Evolutionary conservation across 2,329 filamentous ascomycete species (phyloP).

Genomic region (Scedosporium apiospermum): DNA sequence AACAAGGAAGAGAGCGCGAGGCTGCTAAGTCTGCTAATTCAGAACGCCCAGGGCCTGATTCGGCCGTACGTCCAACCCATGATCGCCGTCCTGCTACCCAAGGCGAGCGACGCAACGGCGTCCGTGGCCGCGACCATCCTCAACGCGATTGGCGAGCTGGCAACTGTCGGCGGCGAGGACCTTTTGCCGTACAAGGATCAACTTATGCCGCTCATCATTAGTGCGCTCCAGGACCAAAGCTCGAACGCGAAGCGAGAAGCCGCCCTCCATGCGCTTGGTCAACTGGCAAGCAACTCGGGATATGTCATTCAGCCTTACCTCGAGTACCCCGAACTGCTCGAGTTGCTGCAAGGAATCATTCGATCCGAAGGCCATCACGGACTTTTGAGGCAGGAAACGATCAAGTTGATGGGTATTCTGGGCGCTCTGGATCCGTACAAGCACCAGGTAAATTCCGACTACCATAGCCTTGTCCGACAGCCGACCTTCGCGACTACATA

Average conservation of each 20-base stretch:
- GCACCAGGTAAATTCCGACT: constrained; percentile 51
- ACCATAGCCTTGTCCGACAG: background rate
- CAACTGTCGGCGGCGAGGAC: constrained; percentile 85
- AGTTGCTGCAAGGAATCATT: constrained; percentile 88
- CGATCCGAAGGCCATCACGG: constrained; percentile 80
- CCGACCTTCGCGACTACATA: background rate
- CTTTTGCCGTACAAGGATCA: constrained; percentile 87
- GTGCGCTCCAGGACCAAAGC: constrained; percentile 87
- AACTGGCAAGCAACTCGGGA: constrained; percentile 89
- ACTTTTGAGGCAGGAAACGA: constrained; percentile 81
- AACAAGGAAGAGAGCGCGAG: constrained; percentile 97
- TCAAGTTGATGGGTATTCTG: constrained; percentile 91
- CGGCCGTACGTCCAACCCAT: constrained; percentile 97
- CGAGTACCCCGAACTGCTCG: constrained; percentile 87
- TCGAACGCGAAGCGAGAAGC: constrained; percentile 86
- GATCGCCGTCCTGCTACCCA: constrained; percentile 87
- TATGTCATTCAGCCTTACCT: constrained; percentile 96
- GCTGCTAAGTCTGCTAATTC: constrained; percentile 82
- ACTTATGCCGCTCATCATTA: constrained; percentile 91
- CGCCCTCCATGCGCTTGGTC: constrained; percentile 80
- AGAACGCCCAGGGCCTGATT: constrained; percentile 86
- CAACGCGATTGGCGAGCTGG: constrained; percentile 87
- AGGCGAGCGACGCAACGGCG: constrained; percentile 74
- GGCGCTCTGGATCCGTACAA: constrained; percentile 94
- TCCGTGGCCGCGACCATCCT: constrained; percentile 92